phyloP scores from a whole-genome alignment of 1,284 basidiomycete species.

The Sporisorium scitamineum region DNA sequence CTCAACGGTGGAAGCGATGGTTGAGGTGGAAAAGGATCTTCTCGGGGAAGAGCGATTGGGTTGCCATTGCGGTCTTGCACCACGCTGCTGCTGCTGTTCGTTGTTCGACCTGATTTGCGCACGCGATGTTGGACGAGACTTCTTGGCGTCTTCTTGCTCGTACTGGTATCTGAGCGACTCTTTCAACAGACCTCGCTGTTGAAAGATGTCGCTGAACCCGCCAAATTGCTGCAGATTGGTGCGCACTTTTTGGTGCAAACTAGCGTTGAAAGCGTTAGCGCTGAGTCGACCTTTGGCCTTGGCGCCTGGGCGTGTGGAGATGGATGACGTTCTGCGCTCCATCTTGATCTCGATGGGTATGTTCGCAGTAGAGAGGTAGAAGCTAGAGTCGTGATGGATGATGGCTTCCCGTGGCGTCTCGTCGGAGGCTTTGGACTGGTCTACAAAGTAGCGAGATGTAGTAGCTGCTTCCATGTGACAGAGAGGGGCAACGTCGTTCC shows the following conservation, averaged over 20 bases:
- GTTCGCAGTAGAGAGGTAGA: conserved; percentile 31
- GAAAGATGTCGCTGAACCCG: conserved; percentile 27
- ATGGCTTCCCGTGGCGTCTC: conserved; percentile 37
- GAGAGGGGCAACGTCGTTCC: conserved; percentile 44
- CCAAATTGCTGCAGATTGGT: conserved; percentile 29
- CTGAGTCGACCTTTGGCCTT: not conserved
- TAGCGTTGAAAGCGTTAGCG: not conserved
- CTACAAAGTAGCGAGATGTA: conserved; percentile 28
- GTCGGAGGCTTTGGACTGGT: conserved; percentile 23
- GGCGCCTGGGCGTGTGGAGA: conserved; percentile 14
- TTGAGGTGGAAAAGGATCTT: conserved; percentile 19
- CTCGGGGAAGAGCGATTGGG: conserved; percentile 5
- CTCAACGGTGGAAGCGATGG: conserved; percentile 8
- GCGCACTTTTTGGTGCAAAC: conserved; percentile 12
- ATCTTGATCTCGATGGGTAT: conserved; percentile 37
- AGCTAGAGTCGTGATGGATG: conserved; percentile 21
- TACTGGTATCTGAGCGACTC: not conserved
- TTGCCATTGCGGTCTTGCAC: not conserved
- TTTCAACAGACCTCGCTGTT: conserved; percentile 8
- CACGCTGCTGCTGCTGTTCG: not conserved
- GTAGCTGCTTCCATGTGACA: conserved; percentile 26
- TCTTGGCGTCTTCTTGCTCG: not conserved
- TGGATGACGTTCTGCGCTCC: conserved; percentile 22
- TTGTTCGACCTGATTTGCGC: not conserved
- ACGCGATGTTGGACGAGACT: not conserved